A percentile compares a stretch with the other conserved stretches of the same genome.
phyloP scores from a whole-genome alignment of 2,329 filamentous ascomycete genomes.

The Alternaria burnsii region DNA sequence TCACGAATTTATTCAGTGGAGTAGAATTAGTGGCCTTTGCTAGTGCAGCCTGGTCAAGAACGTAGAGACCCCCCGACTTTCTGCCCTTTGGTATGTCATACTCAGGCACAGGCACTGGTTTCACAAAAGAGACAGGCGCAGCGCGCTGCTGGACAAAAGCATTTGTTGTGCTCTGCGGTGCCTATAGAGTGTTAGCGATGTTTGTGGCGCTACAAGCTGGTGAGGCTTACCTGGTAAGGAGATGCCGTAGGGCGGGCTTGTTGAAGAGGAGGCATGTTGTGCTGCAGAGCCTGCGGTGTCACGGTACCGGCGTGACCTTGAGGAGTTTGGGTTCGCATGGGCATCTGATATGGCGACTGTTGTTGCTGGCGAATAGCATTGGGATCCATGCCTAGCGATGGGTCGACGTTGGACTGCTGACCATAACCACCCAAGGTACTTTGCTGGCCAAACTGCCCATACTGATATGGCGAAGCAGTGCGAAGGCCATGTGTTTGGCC shows the following conservation, averaged over 20 bases:
- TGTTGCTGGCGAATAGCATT: slow-evolving; percentile 40
- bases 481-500: slow-evolving; percentile 33
- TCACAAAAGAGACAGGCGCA: slow-evolving; percentile 21
- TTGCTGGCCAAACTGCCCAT: slow-evolving; percentile 42
- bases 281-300: slow-evolving; percentile 44
- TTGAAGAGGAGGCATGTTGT: slow-evolving; percentile 27
- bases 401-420: slow-evolving; percentile 40
- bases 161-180: slow-evolving; percentile 39
- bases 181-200: slow-evolving; percentile 31
- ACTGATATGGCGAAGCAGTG: slow-evolving; percentile 45
- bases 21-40: slow-evolving; percentile 55
- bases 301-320: slow-evolving; percentile 37
- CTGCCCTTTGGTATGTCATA: slow-evolving; percentile 48
- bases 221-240: slow-evolving; percentile 42
- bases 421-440: slow-evolving; percentile 32
- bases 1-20: slow-evolving; percentile 55
- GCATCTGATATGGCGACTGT: slow-evolving; percentile 43
- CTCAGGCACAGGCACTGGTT: slow-evolving; percentile 39
- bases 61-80: slow-evolving; percentile 52
- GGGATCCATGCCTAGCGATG: slow-evolving; percentile 35
- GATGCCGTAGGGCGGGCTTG: slow-evolving; percentile 30
- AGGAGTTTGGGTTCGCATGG: slow-evolving; percentile 32
- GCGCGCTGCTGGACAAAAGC: slow-evolving; percentile 35
- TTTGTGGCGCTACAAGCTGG: neutral
- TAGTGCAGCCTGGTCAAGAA: slow-evolving; percentile 54